Conservation (phyloP, 805 yeast species). For the Alloascoidea hylecoeti region DNA sequence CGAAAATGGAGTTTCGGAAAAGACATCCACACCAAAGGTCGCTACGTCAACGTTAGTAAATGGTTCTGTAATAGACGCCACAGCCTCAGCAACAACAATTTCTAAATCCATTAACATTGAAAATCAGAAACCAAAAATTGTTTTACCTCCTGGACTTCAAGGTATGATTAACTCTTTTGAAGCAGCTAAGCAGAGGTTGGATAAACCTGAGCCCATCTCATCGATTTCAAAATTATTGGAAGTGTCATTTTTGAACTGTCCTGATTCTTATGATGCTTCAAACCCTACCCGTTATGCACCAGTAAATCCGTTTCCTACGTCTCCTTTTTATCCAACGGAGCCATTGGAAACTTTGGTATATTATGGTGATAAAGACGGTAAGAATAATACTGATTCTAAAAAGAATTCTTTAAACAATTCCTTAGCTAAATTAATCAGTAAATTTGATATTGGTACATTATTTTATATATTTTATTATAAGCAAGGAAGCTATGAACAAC, state of each 20-base stretch:
- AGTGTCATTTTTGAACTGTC: slow-evolving; percentile 74
- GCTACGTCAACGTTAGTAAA: neutral
- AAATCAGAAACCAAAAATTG: neutral
- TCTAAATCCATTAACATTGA: neutral
- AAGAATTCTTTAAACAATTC: neutral
- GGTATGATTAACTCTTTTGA: slow-evolving; percentile 22
- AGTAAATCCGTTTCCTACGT: slow-evolving; percentile 76
- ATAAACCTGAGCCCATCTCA: slow-evolving; percentile 38
- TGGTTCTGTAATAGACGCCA: neutral
- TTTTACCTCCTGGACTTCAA: slow-evolving; percentile 24
- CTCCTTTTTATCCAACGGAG: slow-evolving; percentile 80
- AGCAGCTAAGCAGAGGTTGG: slow-evolving; percentile 27
- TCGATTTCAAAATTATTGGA: slow-evolving; percentile 49
- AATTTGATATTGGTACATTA: slow-evolving; percentile 75
- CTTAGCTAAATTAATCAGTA: slow-evolving; percentile 31
- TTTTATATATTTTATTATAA: slow-evolving; percentile 87
- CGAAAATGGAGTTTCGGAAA: too few species aligned
- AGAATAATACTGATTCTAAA: neutral
- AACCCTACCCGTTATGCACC: slow-evolving; percentile 69
- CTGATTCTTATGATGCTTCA: slow-evolving; percentile 87
- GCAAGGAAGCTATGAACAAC: slow-evolving; percentile 62
- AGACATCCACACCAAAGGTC: neutral
- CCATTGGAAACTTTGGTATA: slow-evolving; percentile 23
- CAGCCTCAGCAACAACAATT: neutral
- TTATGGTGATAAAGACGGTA: neutral